Base-by-base conservation (phyloP, 2,329 filamentous ascomycete species). In the Akanthomyces lecanii region DNA sequence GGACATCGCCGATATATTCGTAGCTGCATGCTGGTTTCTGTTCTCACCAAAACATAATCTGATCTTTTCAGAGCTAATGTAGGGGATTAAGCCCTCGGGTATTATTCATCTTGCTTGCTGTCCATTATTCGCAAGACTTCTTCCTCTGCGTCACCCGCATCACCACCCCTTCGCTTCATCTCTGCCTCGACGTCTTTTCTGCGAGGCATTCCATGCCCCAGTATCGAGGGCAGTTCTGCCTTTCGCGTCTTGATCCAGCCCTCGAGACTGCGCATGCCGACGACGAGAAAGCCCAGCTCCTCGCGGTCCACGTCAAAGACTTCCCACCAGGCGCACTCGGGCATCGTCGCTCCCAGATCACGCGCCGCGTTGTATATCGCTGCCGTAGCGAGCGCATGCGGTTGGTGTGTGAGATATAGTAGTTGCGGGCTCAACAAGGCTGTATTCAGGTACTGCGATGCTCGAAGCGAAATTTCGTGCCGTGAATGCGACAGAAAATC, bases 271-370 rank as follows among this genome's bases (percentile, higher is more conserved):
- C 86, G 81, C 83, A 97, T 85, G 0, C 84, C 92, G 12, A 97
- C 91, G 4, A 96, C 92, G 63, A 98, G 76, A 69, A 98, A 98
- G 0, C 95, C 95, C 42, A 99, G 81, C 73, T 97, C 92, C 78
- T 99, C 95, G 57, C 95, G 83, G 70, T 97, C 93, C 8, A 95
- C 91, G 75, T 99, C 95, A 74, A 98, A 98, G 0, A 98, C 91
- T 75, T 97, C 93, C 95, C 95, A 99, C 95, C 95, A 99, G 66
- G 91, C 88, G 54, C 85, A 85, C 66, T 90, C 89, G 0, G 94
- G 92, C 76, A 97, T 82, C 73, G 91, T 92, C 14, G 90, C 85
- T 0, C 84, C 87, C 1, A 85, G 74, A 67, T 98, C 92, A 51
- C 88, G 84, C 0, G 92, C 90, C 0, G 94, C 91, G n/a, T 92